Conservation (phyloP, 2,329 filamentous ascomycete genomes). For the Hymenotorrendiella dingleyae region DNA sequence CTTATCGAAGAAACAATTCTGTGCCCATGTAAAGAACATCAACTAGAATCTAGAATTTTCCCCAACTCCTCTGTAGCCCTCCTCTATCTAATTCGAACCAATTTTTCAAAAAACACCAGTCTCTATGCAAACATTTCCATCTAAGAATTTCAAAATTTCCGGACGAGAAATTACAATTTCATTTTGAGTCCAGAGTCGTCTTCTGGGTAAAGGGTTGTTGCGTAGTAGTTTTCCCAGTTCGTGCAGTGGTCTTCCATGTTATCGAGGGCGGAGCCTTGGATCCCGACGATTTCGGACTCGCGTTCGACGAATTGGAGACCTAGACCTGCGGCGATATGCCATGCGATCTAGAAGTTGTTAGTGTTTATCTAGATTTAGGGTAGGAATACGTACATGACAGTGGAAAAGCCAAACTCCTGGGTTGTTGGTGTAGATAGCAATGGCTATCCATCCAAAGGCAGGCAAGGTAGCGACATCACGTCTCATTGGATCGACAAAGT, state of each 20-base stretch:
- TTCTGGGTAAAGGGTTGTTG: neutral
- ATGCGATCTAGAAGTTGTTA: neutral
- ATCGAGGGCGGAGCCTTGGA: neutral
- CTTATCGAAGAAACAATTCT: no score
- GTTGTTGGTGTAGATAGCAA: constrained; percentile 6
- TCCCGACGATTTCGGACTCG: neutral
- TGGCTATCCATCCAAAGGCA: neutral
- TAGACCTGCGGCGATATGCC: constrained; percentile 1
- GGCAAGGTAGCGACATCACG: constrained; percentile 7
- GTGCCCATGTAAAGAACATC: no score
- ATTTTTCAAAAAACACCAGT: no score
- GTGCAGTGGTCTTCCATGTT: neutral
- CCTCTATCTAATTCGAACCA: no score
- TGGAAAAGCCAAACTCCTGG: constrained; percentile 8
- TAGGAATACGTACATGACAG: constrained; percentile 3
- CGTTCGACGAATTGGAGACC: constrained; percentile 6
- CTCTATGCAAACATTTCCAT: no score
- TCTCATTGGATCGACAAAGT: constrained; percentile 2
- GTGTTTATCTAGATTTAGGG: neutral
- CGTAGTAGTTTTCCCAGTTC: neutral
- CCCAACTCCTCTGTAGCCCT: no score
- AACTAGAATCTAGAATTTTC: no score
- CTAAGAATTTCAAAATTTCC: no score
- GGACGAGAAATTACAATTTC: no score
- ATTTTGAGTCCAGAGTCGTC: neutral